Evolutionary conservation across 768 basidiomycete genomes (phyloP), one percentile per base, ranked within the genome.

Genomic region (Mycena epipterygia): DNA sequence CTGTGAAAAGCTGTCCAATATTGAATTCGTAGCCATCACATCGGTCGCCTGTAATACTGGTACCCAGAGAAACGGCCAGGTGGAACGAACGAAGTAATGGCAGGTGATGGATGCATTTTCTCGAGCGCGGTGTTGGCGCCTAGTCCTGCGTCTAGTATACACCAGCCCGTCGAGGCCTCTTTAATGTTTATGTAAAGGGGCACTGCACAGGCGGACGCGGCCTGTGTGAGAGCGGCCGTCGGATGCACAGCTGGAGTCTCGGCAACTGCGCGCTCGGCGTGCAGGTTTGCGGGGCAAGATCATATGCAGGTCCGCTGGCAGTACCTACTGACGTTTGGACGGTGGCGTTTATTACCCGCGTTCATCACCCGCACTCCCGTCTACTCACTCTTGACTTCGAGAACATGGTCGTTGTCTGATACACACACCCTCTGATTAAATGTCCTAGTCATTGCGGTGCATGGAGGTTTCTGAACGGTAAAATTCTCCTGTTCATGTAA

Each of bases 161-260:
- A 13, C 21, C n/a, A 29, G 25, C 57, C 17, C 39, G 41, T 42
- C 2, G 41, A 17, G 37, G 39, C 56, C 14, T 55, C 14, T 21
- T 57, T 21, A 29, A 57, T 29, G 4, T 30, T 49, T 27, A 3
- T 25, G 19, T 21, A 29, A 13, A 8, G 32, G 11, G 11, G 41
- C 48, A 51, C 60, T 17, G 60, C 37, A 52, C 17, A n/a, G 35
- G 30, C 11, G 51, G 42, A 11, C 39, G 17, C 58, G 66, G 66
- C 29, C 39, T 61, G 39, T 17, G 66, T 67, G 65, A 39, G 44
- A 55, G 19, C n/a, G n/a, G n/a, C n/a, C n/a, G n/a, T n/a, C 51
- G 37, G 46, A 42, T 59, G 48, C 65, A 49, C 57, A 52, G 56
- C 55, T 5, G 12, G 52, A 35, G 25, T 32, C 29, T 32, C 46